Conservation (phyloP, 805 yeast species). For the Maudiozyma saulgeensis region DNA sequence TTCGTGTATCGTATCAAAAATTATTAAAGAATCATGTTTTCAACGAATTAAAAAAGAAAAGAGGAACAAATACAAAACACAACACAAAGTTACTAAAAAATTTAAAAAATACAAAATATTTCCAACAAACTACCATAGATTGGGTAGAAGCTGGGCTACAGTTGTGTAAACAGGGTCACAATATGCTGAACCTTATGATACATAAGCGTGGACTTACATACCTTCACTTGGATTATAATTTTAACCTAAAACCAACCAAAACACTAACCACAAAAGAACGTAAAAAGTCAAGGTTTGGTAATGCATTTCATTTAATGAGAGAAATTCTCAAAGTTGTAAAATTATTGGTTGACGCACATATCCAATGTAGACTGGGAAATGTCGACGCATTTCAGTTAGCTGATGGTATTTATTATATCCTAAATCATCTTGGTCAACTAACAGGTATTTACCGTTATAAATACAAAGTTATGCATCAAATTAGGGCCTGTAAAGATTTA, state of each 20-base stretch:
- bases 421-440: constrained; percentile 89
- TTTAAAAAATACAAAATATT: constrained; percentile 71
- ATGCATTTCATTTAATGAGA: constrained; percentile 87
- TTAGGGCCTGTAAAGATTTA: constrained; percentile 88
- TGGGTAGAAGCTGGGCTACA: constrained; percentile 99
- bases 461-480: constrained; percentile 97
- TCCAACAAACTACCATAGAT: constrained; percentile 84
- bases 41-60: constrained; percentile 51
- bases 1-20: constrained; percentile 81
- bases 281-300: constrained; percentile 90
- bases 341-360: constrained; percentile 85
- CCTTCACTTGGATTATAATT: constrained; percentile 88
- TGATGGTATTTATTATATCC: constrained; percentile 82
- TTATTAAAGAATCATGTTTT: constrained; percentile 67
- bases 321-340: constrained; percentile 81
- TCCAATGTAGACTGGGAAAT: constrained; percentile 81
- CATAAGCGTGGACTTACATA: constrained; percentile 88
- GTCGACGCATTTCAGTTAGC: constrained; percentile 91
- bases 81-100: constrained; percentile 54
- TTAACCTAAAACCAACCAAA: constrained; percentile 91
- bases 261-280: constrained; percentile 94
- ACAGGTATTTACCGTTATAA: constrained; percentile 96
- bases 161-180: constrained; percentile 85
- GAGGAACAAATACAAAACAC: constrained; percentile 33
- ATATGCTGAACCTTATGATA: constrained; percentile 80